Base-by-base conservation (phyloP, 108 stramenopile genomes). In the Stephanodiscus minutulus region DNA sequence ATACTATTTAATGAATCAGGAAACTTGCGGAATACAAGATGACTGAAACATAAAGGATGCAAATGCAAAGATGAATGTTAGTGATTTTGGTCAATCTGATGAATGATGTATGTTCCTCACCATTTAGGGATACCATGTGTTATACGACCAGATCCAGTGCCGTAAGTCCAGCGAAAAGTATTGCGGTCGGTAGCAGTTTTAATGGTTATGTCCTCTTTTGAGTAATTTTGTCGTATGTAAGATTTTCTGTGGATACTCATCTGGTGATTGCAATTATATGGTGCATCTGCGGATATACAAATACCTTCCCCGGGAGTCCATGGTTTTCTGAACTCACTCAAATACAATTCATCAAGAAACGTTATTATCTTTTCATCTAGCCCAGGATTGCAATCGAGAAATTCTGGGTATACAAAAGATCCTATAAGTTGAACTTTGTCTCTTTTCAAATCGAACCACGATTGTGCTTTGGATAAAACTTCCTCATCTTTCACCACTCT, bases 1-100 rank as follows among this genome's bases (percentile, higher is more conserved):
- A 25, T 53, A 25, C 52, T 27, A 53, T 22, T 53, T 22, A 53
- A 53, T 53, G 52, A 53, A 25, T 53, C 22, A 53, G 22, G 52
- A 53, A 53, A 53, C 12, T 22, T 27, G 27, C 22, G 2, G 12
- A 53, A 53, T 12, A 53, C 52, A 24, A 53, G 52, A 27, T 53
- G 22, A 53, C 1, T 53, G 7, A 1, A 53, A 22, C 52, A 53
- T 9, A 27, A 0, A 20, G 11, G 18, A 13, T n/a, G n/a, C n/a
- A n/a, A n/a, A n/a, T n/a, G n/a, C n/a, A n/a, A n/a, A n/a, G n/a
- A n/a, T n/a, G n/a, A 25, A 24, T 53, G 52, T 25, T 27, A 53
- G 52, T 53, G 52, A 25, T 27, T 22, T 27, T 21, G 20, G 6
- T 27, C 25, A 22, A 53, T 25, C 4, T 22, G 1, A 53, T 11